Evolutionary conservation across 441 rosid species (phyloP).

Genomic region (Adansonia gregorii): DNA sequence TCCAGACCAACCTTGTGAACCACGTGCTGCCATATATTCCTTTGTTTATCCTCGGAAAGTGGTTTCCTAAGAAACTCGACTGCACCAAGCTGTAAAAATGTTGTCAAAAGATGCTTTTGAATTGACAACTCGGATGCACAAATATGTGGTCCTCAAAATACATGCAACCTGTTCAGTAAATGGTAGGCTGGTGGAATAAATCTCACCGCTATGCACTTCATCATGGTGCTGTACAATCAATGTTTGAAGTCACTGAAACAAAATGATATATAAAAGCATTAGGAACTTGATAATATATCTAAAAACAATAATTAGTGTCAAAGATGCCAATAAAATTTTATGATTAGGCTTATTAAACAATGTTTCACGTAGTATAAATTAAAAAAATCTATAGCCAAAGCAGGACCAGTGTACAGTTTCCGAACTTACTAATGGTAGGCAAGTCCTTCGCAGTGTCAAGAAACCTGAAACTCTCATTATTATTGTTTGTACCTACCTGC

Average conservation of each 20-base stretch:
- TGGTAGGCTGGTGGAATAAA: background rate
- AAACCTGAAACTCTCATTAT: constrained; percentile 66
- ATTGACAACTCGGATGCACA: constrained; percentile 5
- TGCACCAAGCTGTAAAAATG: constrained; percentile 79
- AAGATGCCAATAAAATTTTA: background rate
- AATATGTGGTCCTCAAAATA: constrained; percentile 9
- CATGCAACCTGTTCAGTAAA: background rate
- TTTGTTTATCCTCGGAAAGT: constrained; percentile 70
- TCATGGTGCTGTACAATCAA: constrained; percentile 76
- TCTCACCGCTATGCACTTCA: constrained; percentile 97
- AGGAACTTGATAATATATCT: constrained; percentile 19
- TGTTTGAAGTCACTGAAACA: constrained; percentile 74
- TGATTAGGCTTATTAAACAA: background rate
- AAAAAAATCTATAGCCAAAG: background rate
- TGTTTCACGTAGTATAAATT: background rate
- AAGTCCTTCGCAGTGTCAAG: constrained; percentile 77
- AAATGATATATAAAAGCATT: constrained; percentile 28
- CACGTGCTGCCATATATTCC: constrained; percentile 96
- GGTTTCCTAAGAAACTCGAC: constrained; percentile 94
- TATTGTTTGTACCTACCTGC: constrained; percentile 53
- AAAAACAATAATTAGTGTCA: background rate
- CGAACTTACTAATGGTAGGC: constrained; percentile 82
- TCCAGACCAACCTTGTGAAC: constrained; percentile 71
- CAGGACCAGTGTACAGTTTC: background rate
- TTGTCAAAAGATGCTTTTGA: constrained; percentile 29